Conservation (phyloP, 495 filamentous ascomycete species). For the Clavariopsis aquatica region DNA sequence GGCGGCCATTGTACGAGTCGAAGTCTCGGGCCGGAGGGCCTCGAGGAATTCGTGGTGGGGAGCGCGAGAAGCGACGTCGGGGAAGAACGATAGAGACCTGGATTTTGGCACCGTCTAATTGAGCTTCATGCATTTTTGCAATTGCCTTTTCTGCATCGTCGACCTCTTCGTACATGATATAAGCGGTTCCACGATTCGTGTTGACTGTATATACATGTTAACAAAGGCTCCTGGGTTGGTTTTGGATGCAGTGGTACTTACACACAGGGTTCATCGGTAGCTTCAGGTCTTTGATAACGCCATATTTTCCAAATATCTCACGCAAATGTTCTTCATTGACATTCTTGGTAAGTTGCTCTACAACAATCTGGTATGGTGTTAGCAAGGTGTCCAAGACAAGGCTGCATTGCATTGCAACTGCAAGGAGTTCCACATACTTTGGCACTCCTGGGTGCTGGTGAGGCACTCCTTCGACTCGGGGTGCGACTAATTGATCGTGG, state of each 20-base stretch:
- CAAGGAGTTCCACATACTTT: slow-evolving; percentile 50
- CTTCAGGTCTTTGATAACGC: slow-evolving; percentile 80
- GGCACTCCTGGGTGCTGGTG: slow-evolving; percentile 54
- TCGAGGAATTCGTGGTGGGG: slow-evolving; percentile 35
- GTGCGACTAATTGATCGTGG: slow-evolving; percentile 48
- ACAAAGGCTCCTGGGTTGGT: slow-evolving; percentile 1
- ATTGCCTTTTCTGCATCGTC: slow-evolving; percentile 86
- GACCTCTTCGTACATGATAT: slow-evolving; percentile 79
- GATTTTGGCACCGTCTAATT: slow-evolving; percentile 84
- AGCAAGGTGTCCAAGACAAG: not conserved
- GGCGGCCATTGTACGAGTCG: slow-evolving; percentile 30
- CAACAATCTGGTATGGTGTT: slow-evolving; percentile 68
- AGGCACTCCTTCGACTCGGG: slow-evolving; percentile 44
- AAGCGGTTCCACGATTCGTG: slow-evolving; percentile 91
- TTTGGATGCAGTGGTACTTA: slow-evolving; percentile 46
- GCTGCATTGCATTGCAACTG: not conserved
- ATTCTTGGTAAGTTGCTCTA: slow-evolving; percentile 96
- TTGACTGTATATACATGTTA: slow-evolving; percentile 57
- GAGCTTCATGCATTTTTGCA: slow-evolving; percentile 96
- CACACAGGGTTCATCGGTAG: slow-evolving; percentile 86
- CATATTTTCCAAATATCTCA: slow-evolving; percentile 91
- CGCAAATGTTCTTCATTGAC: slow-evolving; percentile 82
- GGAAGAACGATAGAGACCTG: slow-evolving; percentile 93
- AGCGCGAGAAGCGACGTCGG: slow-evolving; percentile 57
- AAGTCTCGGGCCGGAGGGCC: slow-evolving; percentile 9